These are phyloP conservation scores for Solioccasus polychromus DNA, from an alignment of 768 basidiomycete genomes.

Conservation along the genomic window DNA sequence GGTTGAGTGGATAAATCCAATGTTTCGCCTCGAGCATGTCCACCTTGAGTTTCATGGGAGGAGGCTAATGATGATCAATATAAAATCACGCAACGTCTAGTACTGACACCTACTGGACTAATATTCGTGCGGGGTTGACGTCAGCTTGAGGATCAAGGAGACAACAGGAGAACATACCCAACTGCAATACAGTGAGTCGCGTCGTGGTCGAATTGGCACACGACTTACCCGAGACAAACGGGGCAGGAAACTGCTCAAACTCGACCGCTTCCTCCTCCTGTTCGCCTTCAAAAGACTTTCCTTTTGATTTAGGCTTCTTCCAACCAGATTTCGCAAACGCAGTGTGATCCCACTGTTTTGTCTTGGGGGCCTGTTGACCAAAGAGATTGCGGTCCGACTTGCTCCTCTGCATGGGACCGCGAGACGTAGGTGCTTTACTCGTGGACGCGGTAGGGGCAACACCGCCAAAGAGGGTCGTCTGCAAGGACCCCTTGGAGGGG, in stretches of 20 bases:
- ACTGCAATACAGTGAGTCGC: constrained; percentile 33
- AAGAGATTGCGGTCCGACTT: constrained; percentile 45
- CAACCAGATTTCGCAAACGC: constrained; percentile 79
- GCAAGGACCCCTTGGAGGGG: constrained; percentile 41
- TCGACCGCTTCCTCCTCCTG: constrained; percentile 61
- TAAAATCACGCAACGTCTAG: not conserved
- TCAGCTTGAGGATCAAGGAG: constrained; percentile 3
- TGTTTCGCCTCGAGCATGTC: constrained; percentile 79
- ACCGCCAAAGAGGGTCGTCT: constrained; percentile 70
- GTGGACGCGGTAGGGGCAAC: constrained; percentile 36
- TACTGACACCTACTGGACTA: constrained; percentile 30
- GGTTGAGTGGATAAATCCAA: constrained; percentile 92
- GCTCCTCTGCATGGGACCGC: constrained; percentile 38
- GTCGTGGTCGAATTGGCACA: not conserved
- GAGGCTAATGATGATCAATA: constrained; percentile 43
- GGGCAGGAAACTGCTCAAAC: constrained; percentile 84
- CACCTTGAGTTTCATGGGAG: constrained; percentile 71
- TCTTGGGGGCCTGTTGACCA: constrained; percentile 58
- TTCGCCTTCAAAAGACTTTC: constrained; percentile 51
- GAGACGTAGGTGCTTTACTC: constrained; percentile 30
- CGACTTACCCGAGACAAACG: constrained; percentile 63
- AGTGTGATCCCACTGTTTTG: constrained; percentile 91
- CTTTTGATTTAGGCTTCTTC: constrained; percentile 53
- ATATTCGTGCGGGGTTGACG: not conserved
- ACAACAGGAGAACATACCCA: constrained; percentile 43